A percentile compares a stretch with the other conserved stretches of the same genome.
These are phyloP conservation scores for Uromyces viciae-fabae DNA, from an alignment of 1,284 basidiomycete species.

Conservation along the genomic window DNA sequence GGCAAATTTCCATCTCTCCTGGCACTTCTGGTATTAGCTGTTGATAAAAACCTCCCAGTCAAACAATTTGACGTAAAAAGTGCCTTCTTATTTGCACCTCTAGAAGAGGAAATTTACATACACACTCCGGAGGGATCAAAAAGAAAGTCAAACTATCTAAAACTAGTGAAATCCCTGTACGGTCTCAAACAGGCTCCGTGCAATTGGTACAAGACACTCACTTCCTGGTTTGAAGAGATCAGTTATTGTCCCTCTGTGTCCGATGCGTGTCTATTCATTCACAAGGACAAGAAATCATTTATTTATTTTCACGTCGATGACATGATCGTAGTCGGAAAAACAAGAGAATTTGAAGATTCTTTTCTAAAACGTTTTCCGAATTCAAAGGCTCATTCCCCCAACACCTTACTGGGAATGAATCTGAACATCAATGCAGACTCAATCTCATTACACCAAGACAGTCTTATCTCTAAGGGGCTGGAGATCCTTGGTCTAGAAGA, in stretches of 20 bases:
- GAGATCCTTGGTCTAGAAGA: background rate
- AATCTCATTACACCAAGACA: background rate
- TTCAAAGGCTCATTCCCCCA: background rate
- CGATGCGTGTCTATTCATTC: slow-evolving; percentile 11
- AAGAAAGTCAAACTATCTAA: background rate
- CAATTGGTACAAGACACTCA: background rate
- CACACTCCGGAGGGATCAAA: slow-evolving; percentile 51
- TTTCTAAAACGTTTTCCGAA: slow-evolving; percentile 3
- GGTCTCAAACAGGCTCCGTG: slow-evolving; percentile 2
- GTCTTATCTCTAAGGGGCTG: background rate
- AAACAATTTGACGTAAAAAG: slow-evolving; percentile 58
- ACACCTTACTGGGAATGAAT: slow-evolving; percentile 8
- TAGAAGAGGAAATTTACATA: slow-evolving; percentile 58
- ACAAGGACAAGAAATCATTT: background rate
- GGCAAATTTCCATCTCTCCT: slow-evolving; percentile 55
- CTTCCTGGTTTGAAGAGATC: background rate
- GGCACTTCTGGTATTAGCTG: slow-evolving; percentile 56
- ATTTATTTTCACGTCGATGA: slow-evolving; percentile 22
- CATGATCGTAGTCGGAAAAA: background rate
- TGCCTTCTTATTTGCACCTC: slow-evolving; percentile 57
- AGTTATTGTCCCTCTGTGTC: background rate
- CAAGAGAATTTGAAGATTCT: background rate
- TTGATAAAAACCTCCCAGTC: slow-evolving; percentile 53
- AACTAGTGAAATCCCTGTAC: background rate
- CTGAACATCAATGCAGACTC: background rate